Evolutionary conservation across 2,329 filamentous ascomycete genomes (phyloP).

Genomic region (Niveomyces coronatus): DNA sequence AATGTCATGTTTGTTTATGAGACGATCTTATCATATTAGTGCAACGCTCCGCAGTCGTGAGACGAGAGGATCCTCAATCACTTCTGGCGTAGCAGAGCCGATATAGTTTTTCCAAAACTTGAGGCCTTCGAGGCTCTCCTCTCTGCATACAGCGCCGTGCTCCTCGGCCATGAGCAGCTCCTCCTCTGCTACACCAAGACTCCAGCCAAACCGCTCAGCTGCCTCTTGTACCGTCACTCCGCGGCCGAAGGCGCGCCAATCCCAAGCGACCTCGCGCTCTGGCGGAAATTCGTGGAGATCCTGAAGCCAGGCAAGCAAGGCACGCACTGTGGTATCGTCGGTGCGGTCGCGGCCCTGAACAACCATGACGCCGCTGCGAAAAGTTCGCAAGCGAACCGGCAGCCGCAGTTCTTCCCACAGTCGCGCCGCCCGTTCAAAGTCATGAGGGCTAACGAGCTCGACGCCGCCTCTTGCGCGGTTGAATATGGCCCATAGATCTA

Average conservation of each 20-base stretch:
- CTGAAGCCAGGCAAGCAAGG: slow-evolving; percentile 66
- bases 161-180: slow-evolving; percentile 98
- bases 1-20: too few relatives aligned
- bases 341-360: slow-evolving; percentile 82
- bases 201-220: slow-evolving; percentile 90
- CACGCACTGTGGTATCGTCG: slow-evolving; percentile 77
- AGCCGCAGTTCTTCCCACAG: slow-evolving; percentile 83
- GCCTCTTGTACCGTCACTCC: slow-evolving; percentile 85
- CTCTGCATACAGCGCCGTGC: slow-evolving; percentile 73
- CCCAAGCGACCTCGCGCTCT: slow-evolving; percentile 57
- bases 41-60: slow-evolving; percentile 4
- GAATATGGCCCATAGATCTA: slow-evolving; percentile 90
- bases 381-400: slow-evolving; percentile 75
- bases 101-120: slow-evolving; percentile 86
- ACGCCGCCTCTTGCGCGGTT: slow-evolving; percentile 89
- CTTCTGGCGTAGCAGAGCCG: slow-evolving; percentile 21
- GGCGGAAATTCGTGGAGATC: slow-evolving; percentile 59
- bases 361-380: slow-evolving; percentile 89
- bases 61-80: slow-evolving; percentile 5
- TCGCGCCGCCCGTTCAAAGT: slow-evolving; percentile 82
- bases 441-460: slow-evolving; percentile 81
- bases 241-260: slow-evolving; percentile 67
- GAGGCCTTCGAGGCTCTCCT: slow-evolving; percentile 83
- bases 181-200: slow-evolving; percentile 87
- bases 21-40: too few relatives aligned